Conservation (phyloP, 768 basidiomycete genomes). For the Rhodotorula kratochvilovae region DNA sequence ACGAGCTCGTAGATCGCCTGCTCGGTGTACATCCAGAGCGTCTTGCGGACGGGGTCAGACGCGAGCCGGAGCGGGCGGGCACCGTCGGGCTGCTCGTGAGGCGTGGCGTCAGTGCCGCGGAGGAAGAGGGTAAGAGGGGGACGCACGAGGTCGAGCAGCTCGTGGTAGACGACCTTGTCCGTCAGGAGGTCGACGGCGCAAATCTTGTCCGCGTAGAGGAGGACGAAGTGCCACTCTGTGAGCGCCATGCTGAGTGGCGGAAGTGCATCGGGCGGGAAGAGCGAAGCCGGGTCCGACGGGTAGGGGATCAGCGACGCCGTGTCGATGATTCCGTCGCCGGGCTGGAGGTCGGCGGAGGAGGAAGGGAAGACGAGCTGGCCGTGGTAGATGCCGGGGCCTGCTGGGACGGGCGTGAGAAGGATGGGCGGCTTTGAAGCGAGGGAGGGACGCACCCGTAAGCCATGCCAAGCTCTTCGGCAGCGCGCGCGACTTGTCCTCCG, state of each 20-base stretch:
- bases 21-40: slow-evolving; percentile 91
- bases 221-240: slow-evolving; percentile 86
- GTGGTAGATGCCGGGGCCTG: slow-evolving; percentile 85
- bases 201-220: slow-evolving; percentile 74
- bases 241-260: slow-evolving; percentile 71
- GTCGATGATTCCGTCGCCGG: slow-evolving; percentile 70
- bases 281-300: slow-evolving; percentile 49
- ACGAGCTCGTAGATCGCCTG: slow-evolving; percentile 82
- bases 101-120: not conserved
- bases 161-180: slow-evolving; percentile 77
- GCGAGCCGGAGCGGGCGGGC: slow-evolving; percentile 71
- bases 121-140: slow-evolving; percentile 1
- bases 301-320: slow-evolving; percentile 74
- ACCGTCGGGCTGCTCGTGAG: slow-evolving; percentile 59
- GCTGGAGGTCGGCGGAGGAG: slow-evolving; percentile 45
- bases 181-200: slow-evolving; percentile 72
- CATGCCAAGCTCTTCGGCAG: slow-evolving; percentile 75
- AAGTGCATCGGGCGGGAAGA: slow-evolving; percentile 45
- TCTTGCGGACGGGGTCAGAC: slow-evolving; percentile 78
- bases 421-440: not conserved
- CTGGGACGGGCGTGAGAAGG: not conserved
- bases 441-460: slow-evolving; percentile 69
- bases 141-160: slow-evolving; percentile 56
- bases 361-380: slow-evolving; percentile 62
- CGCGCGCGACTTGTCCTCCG: slow-evolving; percentile 49